phyloP scores from a whole-genome alignment of 2,329 filamentous ascomycete genomes.

The Pseudocercospora eumusae region DNA sequence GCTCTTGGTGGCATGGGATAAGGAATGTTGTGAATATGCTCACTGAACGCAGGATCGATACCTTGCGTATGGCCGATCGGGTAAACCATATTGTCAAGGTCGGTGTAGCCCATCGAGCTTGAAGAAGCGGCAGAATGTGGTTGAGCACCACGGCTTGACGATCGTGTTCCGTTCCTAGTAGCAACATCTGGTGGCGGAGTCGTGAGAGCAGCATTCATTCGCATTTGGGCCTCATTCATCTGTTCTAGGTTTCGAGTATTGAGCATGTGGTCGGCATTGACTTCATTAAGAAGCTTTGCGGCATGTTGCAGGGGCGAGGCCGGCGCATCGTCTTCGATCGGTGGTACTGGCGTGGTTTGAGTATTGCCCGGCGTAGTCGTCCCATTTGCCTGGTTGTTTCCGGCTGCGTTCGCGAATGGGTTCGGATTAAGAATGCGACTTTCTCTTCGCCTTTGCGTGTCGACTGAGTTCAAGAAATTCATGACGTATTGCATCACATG shows the following conservation, averaged over 20 bases:
- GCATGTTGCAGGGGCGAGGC: conserved; percentile 69
- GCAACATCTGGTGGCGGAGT: conserved; percentile 58
- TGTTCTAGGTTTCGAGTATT: conserved; percentile 66
- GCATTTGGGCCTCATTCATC: conserved; percentile 60
- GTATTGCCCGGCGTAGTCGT: conserved; percentile 20
- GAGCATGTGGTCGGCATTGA: conserved; percentile 65
- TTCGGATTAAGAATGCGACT: conserved; percentile 52
- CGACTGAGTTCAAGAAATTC: conserved; percentile 65
- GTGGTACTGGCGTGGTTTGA: conserved; percentile 18
- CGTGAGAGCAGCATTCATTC: conserved; percentile 57
- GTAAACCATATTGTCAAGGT: conserved; percentile 76
- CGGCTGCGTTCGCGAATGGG: conserved; percentile 37
- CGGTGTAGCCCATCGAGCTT: conserved; percentile 56
- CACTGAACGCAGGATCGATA: conserved; percentile 91
- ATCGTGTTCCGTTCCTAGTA: conserved; percentile 40
- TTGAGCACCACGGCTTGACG: conserved; percentile 45
- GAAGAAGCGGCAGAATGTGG: conserved; percentile 53
- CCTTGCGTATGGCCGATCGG: conserved; percentile 87
- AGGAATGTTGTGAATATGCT: conserved; percentile 92
- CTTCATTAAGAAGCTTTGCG: conserved; percentile 65
- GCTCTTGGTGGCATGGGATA: conserved; percentile 74
- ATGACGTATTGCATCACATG: conserved; percentile 71
- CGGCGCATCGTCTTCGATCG: conserved; percentile 61
- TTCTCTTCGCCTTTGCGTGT: conserved; percentile 64
- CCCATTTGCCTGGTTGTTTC: conserved; percentile 19